Evolutionary conservation across 768 basidiomycete species (phyloP).

Genomic region (Sutorius australiensis): DNA sequence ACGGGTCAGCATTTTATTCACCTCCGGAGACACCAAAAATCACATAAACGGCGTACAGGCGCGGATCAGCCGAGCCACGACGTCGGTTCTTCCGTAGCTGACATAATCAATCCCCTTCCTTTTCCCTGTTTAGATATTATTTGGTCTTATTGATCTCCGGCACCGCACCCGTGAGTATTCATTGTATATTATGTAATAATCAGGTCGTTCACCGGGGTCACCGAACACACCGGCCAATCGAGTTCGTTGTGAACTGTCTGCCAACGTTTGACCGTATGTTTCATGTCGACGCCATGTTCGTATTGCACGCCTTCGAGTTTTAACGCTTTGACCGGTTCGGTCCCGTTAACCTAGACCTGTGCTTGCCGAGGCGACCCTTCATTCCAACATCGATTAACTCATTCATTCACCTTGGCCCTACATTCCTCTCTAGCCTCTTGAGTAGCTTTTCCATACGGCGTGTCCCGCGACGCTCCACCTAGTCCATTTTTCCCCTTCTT

Average conservation of each 20-base stretch:
- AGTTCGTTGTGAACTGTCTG: background rate
- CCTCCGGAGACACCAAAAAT: slow-evolving; percentile 2
- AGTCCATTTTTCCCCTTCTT: background rate
- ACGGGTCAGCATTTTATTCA: slow-evolving; percentile 21
- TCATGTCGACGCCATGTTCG: background rate
- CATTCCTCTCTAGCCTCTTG: slow-evolving; percentile 11
- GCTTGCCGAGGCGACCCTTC: slow-evolving; percentile 13
- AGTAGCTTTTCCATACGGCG: background rate
- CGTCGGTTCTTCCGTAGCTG: slow-evolving; percentile 9
- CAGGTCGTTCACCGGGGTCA: too few relatives aligned
- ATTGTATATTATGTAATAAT: background rate
- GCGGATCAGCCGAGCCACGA: slow-evolving; percentile 19
- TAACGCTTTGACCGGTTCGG: background rate
- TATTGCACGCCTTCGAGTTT: background rate
- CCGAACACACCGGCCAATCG: too few relatives aligned
- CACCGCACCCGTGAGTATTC: slow-evolving; percentile 6
- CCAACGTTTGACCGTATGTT: background rate
- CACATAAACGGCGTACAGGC: slow-evolving; percentile 17
- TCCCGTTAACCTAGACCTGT: background rate
- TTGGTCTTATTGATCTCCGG: background rate
- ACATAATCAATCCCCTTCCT: slow-evolving; percentile 14
- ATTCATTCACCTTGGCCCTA: background rate
- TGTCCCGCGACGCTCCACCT: background rate
- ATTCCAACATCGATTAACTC: background rate
- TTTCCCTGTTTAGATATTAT: background rate